A percentile compares a stretch with the other conserved stretches of the same genome.
These are phyloP conservation scores for Trichoderma endophyticum DNA, from an alignment of 2,329 filamentous ascomycete species.

Conservation along the genomic window DNA sequence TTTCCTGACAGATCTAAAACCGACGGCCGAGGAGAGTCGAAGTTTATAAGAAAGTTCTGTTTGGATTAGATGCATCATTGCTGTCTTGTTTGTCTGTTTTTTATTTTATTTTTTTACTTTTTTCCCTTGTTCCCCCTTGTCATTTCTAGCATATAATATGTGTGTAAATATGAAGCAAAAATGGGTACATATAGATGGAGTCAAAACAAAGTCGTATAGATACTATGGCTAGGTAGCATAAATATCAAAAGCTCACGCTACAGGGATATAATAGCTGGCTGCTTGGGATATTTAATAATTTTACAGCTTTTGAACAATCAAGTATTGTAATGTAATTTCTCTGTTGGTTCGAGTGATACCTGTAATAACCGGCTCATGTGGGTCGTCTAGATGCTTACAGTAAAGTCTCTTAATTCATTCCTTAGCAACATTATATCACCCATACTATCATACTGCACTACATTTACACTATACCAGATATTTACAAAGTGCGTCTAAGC, in stretches of 20 bases:
- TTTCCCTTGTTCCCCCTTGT: background rate
- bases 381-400: background rate
- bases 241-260: conserved; percentile 12
- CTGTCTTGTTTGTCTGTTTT: background rate
- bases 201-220: background rate
- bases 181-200: conserved; percentile 13
- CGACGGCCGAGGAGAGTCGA: background rate
- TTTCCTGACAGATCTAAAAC: conserved; percentile 65
- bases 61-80: background rate
- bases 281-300: background rate
- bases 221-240: background rate
- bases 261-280: background rate
- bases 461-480: background rate
- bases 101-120: background rate
- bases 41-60: conserved; percentile 1
- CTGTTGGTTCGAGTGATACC: background rate
- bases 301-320: background rate
- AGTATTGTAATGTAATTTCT: background rate
- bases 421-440: background rate
- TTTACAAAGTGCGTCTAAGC: background rate
- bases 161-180: conserved; percentile 1
- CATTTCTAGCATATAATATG: conserved; percentile 4
- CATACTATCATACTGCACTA: background rate
- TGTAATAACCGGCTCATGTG: background rate
- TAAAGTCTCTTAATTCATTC: background rate